Evolutionary conservation across 495 filamentous ascomycete species (phyloP).

Genomic region (Penicillium dipodomyicola): DNA sequence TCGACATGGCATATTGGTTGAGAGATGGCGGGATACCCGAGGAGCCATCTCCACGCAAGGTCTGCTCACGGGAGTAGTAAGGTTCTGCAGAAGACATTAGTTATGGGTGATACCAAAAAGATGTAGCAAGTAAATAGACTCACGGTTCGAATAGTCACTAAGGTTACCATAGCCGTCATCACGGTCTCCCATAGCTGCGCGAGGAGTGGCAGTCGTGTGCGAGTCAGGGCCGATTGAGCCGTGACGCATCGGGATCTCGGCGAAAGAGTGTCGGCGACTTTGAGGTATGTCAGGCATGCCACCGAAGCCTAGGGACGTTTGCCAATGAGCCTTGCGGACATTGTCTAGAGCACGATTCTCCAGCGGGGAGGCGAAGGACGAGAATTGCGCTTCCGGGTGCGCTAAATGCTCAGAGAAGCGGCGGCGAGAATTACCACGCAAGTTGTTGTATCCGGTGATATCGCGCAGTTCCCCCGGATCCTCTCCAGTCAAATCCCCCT

Average conservation of each 20-base stretch:
- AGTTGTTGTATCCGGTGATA: slow-evolving; percentile 47
- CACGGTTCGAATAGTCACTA: slow-evolving; percentile 26
- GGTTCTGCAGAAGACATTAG: slow-evolving; percentile 39
- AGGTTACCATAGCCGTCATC: slow-evolving; percentile 41
- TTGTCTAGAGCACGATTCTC: slow-evolving; percentile 76
- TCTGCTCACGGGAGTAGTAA: slow-evolving; percentile 50
- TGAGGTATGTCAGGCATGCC: slow-evolving; percentile 69
- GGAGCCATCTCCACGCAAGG: slow-evolving; percentile 40
- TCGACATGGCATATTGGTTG: slow-evolving; percentile 54
- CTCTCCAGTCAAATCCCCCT: slow-evolving; percentile 71
- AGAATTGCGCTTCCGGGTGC: slow-evolving; percentile 51
- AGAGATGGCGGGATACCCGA: slow-evolving; percentile 43
- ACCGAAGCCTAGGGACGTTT: slow-evolving; percentile 79
- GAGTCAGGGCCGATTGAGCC: slow-evolving; percentile 66
- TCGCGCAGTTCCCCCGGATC: slow-evolving; percentile 65
- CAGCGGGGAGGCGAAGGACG: slow-evolving; percentile 49
- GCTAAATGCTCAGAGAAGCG: slow-evolving; percentile 63
- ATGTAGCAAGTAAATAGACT: not conserved
- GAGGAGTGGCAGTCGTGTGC: slow-evolving; percentile 28
- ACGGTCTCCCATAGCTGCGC: slow-evolving; percentile 35
- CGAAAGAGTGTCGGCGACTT: slow-evolving; percentile 95
- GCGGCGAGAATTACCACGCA: slow-evolving; percentile 48
- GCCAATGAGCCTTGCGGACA: slow-evolving; percentile 82
- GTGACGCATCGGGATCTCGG: slow-evolving; percentile 73
- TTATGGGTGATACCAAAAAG: not conserved